Percentiles rank a stretch among this genome's conserved stretches.
phyloP scores from a whole-genome alignment of 1,284 basidiomycete species.

The Microbotryum scabiosae region DNA sequence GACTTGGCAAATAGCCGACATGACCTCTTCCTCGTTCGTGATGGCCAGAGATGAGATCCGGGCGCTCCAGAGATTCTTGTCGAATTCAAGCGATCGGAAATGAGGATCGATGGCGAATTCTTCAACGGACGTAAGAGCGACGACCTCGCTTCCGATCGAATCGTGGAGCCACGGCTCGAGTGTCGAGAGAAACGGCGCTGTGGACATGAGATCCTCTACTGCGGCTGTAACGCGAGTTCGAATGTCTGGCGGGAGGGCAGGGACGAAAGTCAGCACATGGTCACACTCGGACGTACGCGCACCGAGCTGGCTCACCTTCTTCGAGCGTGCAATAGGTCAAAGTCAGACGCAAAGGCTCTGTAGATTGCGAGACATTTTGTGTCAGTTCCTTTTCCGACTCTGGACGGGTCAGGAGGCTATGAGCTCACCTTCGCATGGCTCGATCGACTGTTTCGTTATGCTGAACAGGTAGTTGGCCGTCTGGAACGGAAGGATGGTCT shows the following conservation, averaged over 20 bases:
- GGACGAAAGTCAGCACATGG: constrained; percentile 9
- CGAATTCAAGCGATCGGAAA: constrained; percentile 43
- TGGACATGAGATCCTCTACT: not conserved
- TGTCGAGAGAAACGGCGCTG: not conserved
- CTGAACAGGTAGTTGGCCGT: constrained; percentile 64
- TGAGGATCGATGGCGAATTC: constrained; percentile 47
- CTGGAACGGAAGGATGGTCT: constrained; percentile 62
- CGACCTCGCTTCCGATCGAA: constrained; percentile 43
- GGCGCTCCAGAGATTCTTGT: constrained; percentile 2
- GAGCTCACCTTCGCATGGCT: constrained; percentile 45
- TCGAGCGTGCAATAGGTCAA: constrained; percentile 63
- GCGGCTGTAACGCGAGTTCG: constrained; percentile 1
- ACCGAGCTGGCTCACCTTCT: constrained; percentile 50
- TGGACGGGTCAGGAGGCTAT: not conserved
- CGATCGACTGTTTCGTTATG: constrained; percentile 39
- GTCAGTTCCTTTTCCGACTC: not conserved
- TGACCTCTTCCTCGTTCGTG: constrained; percentile 1
- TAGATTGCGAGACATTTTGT: constrained; percentile 42
- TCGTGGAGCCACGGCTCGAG: constrained; percentile 10
- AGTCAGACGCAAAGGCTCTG: constrained; percentile 53
- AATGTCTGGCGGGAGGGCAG: constrained; percentile 2
- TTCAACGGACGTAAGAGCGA: not conserved
- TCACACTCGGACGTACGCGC: not conserved
- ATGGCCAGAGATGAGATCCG: not conserved
- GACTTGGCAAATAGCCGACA: constrained; percentile 40